phyloP scores from a whole-genome alignment of 1,284 basidiomycete genomes.

The Malassezia psittaci region DNA sequence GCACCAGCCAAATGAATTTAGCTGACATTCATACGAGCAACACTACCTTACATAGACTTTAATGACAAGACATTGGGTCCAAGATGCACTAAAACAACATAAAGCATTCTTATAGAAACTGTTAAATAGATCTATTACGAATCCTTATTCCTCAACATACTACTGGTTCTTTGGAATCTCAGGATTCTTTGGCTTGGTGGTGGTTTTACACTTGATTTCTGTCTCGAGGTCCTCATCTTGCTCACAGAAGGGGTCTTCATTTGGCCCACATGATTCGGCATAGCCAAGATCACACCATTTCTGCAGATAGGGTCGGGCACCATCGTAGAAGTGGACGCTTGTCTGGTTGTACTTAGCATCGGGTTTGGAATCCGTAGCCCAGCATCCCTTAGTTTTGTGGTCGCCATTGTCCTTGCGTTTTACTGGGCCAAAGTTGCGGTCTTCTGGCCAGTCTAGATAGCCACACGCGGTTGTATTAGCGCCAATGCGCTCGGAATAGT shows the following conservation, averaged over 20 bases:
- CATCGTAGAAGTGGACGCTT: slow-evolving; percentile 10
- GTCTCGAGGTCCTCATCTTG: background rate
- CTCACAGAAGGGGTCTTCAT: slow-evolving; percentile 5
- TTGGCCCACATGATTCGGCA: slow-evolving; percentile 3
- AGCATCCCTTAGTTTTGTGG: slow-evolving; percentile 12
- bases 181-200: slow-evolving; percentile 4
- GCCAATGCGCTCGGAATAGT: background rate
- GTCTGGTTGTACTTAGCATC: slow-evolving; percentile 4
- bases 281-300: slow-evolving; percentile 6
- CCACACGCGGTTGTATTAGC: slow-evolving; percentile 10
- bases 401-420: background rate
- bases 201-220: slow-evolving; percentile 5
- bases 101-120: no score
- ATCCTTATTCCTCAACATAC: no score
- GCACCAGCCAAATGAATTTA: no score
- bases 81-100: no score
- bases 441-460: slow-evolving; percentile 13
- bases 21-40: no score
- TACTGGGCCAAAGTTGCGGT: slow-evolving; percentile 13
- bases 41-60: no score
- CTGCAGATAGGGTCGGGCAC: slow-evolving; percentile 5
- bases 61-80: no score
- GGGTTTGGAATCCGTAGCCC: slow-evolving; percentile 3
- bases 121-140: no score
- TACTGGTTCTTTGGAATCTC: background rate